Percentiles rank a stretch among this genome's conserved stretches.
phyloP scores from a whole-genome alignment of 2,329 filamentous ascomycete genomes.

The Cladosporium austrohemisphaericum region DNA sequence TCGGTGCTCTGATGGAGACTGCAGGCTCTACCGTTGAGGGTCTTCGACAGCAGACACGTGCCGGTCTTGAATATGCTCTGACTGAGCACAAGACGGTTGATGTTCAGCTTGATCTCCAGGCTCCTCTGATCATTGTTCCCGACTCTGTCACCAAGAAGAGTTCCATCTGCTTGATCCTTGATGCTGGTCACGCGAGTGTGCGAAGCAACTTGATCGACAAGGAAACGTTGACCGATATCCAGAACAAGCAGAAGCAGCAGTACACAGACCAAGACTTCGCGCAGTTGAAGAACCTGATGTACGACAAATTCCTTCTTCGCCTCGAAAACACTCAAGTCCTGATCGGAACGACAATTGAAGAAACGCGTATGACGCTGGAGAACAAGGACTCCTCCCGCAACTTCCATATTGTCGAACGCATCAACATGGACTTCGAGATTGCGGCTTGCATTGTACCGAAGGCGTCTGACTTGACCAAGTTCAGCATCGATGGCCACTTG shows the following conservation, averaged over 20 bases:
- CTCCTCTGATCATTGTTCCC: constrained; percentile 91
- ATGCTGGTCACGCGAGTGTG: constrained; percentile 93
- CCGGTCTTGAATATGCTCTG: constrained; percentile 90
- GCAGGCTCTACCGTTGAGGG: constrained; percentile 95
- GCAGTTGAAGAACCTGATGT: constrained; percentile 87
- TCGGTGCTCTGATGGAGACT: constrained; percentile 89
- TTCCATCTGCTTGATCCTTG: constrained; percentile 86
- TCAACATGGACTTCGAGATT: constrained; percentile 96
- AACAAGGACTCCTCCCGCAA: constrained; percentile 62
- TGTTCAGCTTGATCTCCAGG: constrained; percentile 89
- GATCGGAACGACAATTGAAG: constrained; percentile 88
- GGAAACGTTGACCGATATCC: constrained; percentile 81
- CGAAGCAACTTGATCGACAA: constrained; percentile 92
- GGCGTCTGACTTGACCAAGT: constrained; percentile 84
- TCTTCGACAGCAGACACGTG: constrained; percentile 88
- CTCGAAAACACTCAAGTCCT: constrained; percentile 92
- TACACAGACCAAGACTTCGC: constrained; percentile 89
- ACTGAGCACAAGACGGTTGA: constrained; percentile 98
- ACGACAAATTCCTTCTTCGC: constrained; percentile 93
- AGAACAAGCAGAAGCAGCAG: constrained; percentile 80
- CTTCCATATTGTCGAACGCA: constrained; percentile 89
- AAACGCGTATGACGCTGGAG: constrained; percentile 77
- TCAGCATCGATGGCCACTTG: constrained; percentile 85
- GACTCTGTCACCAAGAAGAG: constrained; percentile 80
- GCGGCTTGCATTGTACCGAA: constrained; percentile 97